phyloP scores from a whole-genome alignment of 148 eudicot species.

The Chenopodium suecicum region DNA sequence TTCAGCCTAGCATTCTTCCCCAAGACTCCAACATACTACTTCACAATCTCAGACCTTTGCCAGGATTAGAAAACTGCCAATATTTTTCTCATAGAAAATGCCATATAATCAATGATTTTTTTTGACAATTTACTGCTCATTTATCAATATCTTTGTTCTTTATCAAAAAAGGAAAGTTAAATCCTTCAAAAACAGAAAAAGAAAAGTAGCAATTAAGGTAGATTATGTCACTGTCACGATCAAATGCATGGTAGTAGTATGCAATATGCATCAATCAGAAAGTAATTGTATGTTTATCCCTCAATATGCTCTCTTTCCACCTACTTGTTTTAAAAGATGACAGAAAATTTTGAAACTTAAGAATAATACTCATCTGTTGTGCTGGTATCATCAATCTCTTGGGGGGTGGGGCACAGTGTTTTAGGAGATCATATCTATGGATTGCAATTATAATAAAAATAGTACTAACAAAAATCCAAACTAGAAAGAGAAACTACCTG shows the following conservation, averaged over 20 bases:
- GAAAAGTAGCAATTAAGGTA: neutral
- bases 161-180: neutral
- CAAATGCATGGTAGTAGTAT: neutral
- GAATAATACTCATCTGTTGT: too few relatives aligned
- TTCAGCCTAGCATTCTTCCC: neutral
- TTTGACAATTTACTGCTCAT: neutral
- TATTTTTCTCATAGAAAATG: neutral
- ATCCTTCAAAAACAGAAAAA: too few relatives aligned
- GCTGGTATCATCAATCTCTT: too few relatives aligned
- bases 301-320: neutral
- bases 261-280: neutral
- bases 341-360: neutral
- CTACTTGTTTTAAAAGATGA: too few relatives aligned
- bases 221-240: neutral
- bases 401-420: too few relatives aligned
- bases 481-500: conserved; percentile 49
- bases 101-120: neutral
- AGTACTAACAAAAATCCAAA: neutral
- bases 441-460: too few relatives aligned
- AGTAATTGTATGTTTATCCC: neutral
- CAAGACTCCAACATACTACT: neutral
- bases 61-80: neutral
- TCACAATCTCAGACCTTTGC: neutral
- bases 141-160: neutral
- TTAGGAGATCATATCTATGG: neutral